Base-by-base conservation (phyloP, 2,329 filamentous ascomycete genomes). In the Herpomyces periplanetae region DNA sequence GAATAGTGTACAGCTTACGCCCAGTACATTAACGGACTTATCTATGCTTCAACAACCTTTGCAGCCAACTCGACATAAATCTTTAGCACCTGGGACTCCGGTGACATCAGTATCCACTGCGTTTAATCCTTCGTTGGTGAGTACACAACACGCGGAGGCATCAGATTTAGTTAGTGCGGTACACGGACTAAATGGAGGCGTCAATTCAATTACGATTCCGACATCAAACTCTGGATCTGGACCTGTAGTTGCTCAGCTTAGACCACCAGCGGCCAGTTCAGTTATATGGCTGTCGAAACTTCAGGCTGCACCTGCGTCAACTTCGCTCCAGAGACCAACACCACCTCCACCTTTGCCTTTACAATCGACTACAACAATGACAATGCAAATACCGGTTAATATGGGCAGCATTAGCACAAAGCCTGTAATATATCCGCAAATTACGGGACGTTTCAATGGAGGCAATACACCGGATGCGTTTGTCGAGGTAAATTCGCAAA, bases 11-110 rank as follows among this genome's bases (percentile, higher is more conserved):
- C 38, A 13, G 22, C 34, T 16, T 26, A 45, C 18, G 33, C 40
- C 13, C 28, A 66, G 64, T 4, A 60, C 66, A 3, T 47, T 68
- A 37, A 49, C 51, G 23, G 55, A 63, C 22, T 36, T 66, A 10
- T 59, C 56, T n/a, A 32, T 64, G n/a, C 43, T 61, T 10, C 43
- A 49, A 19, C 37, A 45, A 17, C 49, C 55, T 13, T 33, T 61
- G 10, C 45, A 58, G 27, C 55, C 54, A 13, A 47, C 45, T 3
- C 38, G n/a, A n/a, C n/a, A n/a, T n/a, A n/a, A n/a, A n/a, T n/a
- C n/a, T n/a, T n/a, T n/a, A n/a, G n/a, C n/a, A n/a, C n/a, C n/a
- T n/a, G n/a, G n/a, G n/a, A n/a, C n/a, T n/a, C n/a, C n/a, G n/a
- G n/a, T n/a, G n/a, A n/a, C n/a, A n/a, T n/a, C n/a, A n/a, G n/a